Percentiles rank a stretch among this genome's conserved stretches.
phyloP scores from a whole-genome alignment of 116 monocot species.

The Thalassia testudinum region DNA sequence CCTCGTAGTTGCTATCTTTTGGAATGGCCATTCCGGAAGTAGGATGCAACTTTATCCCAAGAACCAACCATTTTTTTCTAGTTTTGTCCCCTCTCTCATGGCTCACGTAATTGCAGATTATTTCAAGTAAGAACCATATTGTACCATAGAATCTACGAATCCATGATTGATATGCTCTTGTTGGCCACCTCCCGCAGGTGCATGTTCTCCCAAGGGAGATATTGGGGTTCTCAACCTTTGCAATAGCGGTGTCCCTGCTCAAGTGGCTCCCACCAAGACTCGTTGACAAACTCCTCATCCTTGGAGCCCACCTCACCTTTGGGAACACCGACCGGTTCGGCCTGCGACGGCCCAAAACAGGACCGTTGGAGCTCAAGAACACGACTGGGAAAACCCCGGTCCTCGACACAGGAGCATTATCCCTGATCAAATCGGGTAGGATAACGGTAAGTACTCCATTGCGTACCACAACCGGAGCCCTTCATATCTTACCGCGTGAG shows the following conservation, averaged over 20 bases:
- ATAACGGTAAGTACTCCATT: constrained; percentile 40
- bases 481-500: too few relatives aligned
- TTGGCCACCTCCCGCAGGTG: constrained; percentile 19
- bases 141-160: too few relatives aligned
- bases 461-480: background rate
- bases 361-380: constrained; percentile 63
- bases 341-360: constrained; percentile 53
- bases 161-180: too few relatives aligned
- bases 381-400: constrained; percentile 72
- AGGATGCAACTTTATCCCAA: too few relatives aligned
- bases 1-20: too few relatives aligned
- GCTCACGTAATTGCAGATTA: too few relatives aligned
- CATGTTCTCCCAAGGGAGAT: constrained; percentile 77
- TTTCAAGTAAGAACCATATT: too few relatives aligned
- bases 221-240: constrained; percentile 80
- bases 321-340: constrained; percentile 56
- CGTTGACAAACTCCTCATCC: constrained; percentile 53
- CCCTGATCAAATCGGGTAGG: constrained; percentile 48
- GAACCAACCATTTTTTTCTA: too few relatives aligned
- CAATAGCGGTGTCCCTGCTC: constrained; percentile 57
- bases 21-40: too few relatives aligned
- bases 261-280: constrained; percentile 47
- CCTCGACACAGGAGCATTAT: constrained; percentile 58
- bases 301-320: constrained; percentile 39
- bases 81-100: too few relatives aligned